phyloP scores from a whole-genome alignment of 768 basidiomycete species.

The Leccinellum albellum region DNA sequence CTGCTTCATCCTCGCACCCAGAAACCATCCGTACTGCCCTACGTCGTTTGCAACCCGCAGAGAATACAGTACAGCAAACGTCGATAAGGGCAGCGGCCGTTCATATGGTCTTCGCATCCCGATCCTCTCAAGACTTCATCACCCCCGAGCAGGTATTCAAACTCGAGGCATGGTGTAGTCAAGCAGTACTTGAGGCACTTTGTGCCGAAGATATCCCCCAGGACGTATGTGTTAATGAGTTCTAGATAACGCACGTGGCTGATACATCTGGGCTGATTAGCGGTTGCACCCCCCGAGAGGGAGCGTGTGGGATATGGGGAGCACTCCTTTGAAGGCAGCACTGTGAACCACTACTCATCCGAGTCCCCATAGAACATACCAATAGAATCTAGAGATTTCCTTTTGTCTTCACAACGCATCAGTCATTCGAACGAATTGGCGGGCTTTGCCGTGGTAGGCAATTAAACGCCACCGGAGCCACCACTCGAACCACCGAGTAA shows the following conservation, averaged over 20 bases:
- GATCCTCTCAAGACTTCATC: slow-evolving; percentile 70
- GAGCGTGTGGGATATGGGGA: slow-evolving; percentile 50
- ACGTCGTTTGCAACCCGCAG: background rate
- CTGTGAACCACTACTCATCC: slow-evolving; percentile 5
- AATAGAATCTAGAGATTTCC: slow-evolving; percentile 3
- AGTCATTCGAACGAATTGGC: background rate
- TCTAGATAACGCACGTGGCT: slow-evolving; percentile 1
- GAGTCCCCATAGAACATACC: background rate
- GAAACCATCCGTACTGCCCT: slow-evolving; percentile 4
- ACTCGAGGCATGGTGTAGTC: slow-evolving; percentile 59
- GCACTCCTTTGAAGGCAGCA: slow-evolving; percentile 3
- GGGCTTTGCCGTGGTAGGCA: slow-evolving; percentile 1
- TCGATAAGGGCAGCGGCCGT: slow-evolving; percentile 71
- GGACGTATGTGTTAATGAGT: slow-evolving; percentile 38
- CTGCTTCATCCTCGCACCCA: slow-evolving; percentile 1
- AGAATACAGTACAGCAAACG: slow-evolving; percentile 14
- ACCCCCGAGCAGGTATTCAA: slow-evolving; percentile 58
- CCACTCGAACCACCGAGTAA: background rate
- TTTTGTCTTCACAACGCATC: background rate
- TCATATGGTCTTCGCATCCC: slow-evolving; percentile 81
- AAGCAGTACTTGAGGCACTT: slow-evolving; percentile 59
- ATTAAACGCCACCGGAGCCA: slow-evolving; percentile 24
- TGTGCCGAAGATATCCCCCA: slow-evolving; percentile 42
- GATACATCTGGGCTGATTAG: slow-evolving; percentile 30
- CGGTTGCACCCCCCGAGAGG: slow-evolving; percentile 50